Percentiles rank a stretch among this genome's conserved stretches.
Conservation (phyloP, 2,329 filamentous ascomycete genomes). For the Penicillium oxalicum region DNA sequence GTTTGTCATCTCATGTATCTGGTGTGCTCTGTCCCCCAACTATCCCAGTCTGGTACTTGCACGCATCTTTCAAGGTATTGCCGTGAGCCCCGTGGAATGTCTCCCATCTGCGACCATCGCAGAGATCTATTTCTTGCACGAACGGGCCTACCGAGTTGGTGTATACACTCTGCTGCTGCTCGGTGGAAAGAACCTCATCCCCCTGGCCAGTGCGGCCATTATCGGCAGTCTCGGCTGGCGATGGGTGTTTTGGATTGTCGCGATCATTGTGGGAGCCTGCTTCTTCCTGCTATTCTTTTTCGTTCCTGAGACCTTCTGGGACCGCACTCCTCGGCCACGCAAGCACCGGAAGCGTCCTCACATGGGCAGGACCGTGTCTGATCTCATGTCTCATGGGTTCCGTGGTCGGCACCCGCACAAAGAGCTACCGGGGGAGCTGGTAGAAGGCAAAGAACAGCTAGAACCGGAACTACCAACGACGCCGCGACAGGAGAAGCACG, state of each 20-base stretch:
- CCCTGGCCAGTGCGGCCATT: conserved; percentile 77
- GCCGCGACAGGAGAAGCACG: conserved; percentile 30
- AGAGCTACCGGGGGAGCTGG: conserved; percentile 12
- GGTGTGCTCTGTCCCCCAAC: conserved; percentile 78
- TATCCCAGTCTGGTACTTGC: conserved; percentile 75
- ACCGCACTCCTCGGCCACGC: conserved; percentile 62
- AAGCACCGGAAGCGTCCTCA: conserved; percentile 34
- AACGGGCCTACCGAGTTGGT: conserved; percentile 84
- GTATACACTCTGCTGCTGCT: conserved; percentile 87
- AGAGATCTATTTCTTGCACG: conserved; percentile 93
- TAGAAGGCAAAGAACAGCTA: conserved; percentile 4
- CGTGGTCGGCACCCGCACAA: conserved; percentile 29
- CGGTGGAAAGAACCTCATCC: conserved; percentile 85
- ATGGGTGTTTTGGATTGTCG: conserved; percentile 87
- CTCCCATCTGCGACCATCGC: conserved; percentile 89
- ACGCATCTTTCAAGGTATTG: conserved; percentile 79
- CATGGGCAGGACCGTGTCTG: conserved; percentile 33
- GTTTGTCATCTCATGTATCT: conserved; percentile 71
- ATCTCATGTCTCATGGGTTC: conserved; percentile 30
- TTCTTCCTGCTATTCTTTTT: conserved; percentile 75
- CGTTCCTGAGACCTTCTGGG: conserved; percentile 94
- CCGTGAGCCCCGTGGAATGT: conserved; percentile 85
- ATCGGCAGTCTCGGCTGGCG: conserved; percentile 75
- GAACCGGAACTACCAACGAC: conserved; percentile 8
- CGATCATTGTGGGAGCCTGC: conserved; percentile 69